Evolutionary conservation across 2,329 filamentous ascomycete genomes (phyloP).

Genomic region (Tricladium varicosporioides): DNA sequence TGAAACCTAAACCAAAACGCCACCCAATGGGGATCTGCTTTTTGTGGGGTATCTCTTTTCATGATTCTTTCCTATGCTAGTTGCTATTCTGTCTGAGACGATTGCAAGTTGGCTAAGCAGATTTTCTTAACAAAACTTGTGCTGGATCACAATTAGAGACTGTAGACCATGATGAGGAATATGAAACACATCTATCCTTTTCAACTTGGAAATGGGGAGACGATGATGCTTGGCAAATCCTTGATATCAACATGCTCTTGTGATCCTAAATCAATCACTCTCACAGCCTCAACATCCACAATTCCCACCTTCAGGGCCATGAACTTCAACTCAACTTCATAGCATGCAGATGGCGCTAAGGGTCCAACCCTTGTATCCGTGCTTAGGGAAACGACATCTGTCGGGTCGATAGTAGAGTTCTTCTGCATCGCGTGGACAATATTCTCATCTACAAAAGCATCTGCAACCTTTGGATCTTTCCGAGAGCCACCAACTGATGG

Average conservation of each 20-base stretch:
- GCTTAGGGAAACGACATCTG: conserved; percentile 72
- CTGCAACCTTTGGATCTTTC: conserved; percentile 45
- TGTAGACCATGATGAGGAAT: no score
- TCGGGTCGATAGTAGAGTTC: conserved; percentile 58
- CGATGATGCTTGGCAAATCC: conserved; percentile 69
- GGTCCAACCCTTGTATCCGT: conserved; percentile 73
- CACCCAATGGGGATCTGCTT: no score
- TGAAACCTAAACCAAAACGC: no score
- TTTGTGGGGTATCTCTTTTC: no score
- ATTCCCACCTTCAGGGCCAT: conserved; percentile 65
- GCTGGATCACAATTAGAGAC: no score
- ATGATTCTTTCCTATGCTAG: no score
- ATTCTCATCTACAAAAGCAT: conserved; percentile 70
- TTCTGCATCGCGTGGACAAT: conserved; percentile 70
- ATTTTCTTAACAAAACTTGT: no score
- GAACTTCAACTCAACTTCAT: conserved; percentile 71
- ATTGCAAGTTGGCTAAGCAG: no score
- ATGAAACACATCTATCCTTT: no score
- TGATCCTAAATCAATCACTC: conserved; percentile 69
- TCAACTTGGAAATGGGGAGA: conserved; percentile 32
- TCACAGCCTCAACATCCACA: conserved; percentile 67
- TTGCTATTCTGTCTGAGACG: no score
- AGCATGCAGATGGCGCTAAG: conserved; percentile 68
- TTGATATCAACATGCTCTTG: conserved; percentile 76
- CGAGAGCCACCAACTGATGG: conserved; percentile 47